Conservation (phyloP, 305 asterid species). For the Solanum aculeatissimum region DNA sequence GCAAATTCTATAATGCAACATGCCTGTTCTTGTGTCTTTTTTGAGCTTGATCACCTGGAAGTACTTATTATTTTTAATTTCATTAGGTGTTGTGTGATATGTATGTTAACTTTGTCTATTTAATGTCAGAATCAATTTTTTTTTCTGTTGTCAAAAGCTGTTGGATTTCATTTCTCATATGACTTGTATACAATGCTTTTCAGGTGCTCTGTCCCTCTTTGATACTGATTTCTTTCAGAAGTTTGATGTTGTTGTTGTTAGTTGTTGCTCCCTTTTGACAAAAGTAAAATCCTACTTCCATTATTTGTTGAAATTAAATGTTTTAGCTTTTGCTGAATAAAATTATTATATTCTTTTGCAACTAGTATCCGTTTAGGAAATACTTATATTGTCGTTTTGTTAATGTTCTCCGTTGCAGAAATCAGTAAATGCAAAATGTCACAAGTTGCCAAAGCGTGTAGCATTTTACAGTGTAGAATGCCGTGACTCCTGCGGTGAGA, state of each 20-base stretch:
- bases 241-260: constrained; percentile 72
- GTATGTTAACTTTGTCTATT: neutral
- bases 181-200: neutral
- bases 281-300: constrained; percentile 30
- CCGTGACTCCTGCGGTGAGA: constrained; percentile 91
- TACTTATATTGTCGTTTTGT: neutral
- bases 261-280: constrained; percentile 57
- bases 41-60: neutral
- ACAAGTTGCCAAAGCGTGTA: constrained; percentile 58
- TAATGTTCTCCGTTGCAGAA: constrained; percentile 35
- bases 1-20: neutral
- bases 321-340: neutral
- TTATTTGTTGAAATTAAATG: neutral
- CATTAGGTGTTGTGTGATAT: neutral
- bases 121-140: neutral
- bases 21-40: neutral
- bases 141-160: neutral
- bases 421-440: constrained; percentile 72
- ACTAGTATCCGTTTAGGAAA: neutral
- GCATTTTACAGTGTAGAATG: constrained; percentile 89
- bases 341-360: neutral
- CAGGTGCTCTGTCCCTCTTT: constrained; percentile 70
- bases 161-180: neutral
- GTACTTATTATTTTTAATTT: neutral
- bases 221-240: constrained; percentile 54